Evolutionary conservation across 257 asterid genomes (phyloP).

Genomic region (Eustoma russellianum): DNA sequence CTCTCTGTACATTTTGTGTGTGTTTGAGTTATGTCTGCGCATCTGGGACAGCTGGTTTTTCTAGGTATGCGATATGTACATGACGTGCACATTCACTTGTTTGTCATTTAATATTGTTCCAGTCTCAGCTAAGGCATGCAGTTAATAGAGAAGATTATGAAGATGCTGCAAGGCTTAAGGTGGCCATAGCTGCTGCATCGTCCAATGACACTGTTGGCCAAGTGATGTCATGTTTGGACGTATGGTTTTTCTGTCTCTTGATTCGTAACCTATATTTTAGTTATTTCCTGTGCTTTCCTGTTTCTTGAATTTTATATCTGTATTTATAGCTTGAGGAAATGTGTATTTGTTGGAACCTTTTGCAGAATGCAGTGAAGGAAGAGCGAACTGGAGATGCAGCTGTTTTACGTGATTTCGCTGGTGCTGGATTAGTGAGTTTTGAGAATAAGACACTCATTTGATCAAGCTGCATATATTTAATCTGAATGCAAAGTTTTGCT

Average conservation of each 20-base stretch:
- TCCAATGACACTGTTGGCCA: constrained; percentile 76
- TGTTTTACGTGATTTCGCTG: constrained; percentile 74
- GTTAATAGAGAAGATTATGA: constrained; percentile 71
- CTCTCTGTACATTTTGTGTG: neutral
- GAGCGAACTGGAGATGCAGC: constrained; percentile 84
- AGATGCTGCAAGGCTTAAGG: constrained; percentile 89
- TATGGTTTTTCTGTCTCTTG: constrained; percentile 17
- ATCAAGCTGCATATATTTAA: neutral
- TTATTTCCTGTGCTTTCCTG: neutral
- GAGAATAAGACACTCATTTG: neutral
- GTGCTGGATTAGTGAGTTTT: constrained; percentile 82
- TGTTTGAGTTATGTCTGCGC: neutral
- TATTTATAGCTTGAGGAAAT: neutral
- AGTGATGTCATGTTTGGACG: constrained; percentile 74
- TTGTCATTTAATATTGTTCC: constrained; percentile 17
- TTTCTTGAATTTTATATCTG: constrained; percentile 1
- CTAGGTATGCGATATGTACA: neutral
- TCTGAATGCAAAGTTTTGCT: no score
- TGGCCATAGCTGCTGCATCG: constrained; percentile 93
- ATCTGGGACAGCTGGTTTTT: neutral
- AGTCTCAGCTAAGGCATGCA: constrained; percentile 64
- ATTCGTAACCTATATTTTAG: neutral
- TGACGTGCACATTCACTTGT: constrained; percentile 1
- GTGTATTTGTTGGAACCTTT: constrained; percentile 13
- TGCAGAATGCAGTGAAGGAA: constrained; percentile 76